phyloP scores from a whole-genome alignment of 1,139 yeast species.

The Chernovozyma sophiae-reginae region DNA sequence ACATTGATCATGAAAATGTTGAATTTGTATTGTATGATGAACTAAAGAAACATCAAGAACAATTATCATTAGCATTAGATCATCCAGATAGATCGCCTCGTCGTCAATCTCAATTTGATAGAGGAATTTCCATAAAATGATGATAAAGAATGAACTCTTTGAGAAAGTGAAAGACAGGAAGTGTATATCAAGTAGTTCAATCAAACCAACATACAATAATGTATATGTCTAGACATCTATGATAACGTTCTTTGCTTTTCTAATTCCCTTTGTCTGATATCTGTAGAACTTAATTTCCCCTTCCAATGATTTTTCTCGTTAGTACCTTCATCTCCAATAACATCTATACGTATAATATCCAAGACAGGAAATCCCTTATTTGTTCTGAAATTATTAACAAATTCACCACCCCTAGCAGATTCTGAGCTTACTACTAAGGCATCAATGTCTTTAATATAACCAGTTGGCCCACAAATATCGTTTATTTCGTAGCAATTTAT shows the following conservation, averaged over 20 bases:
- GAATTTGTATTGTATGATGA: conserved; percentile 53
- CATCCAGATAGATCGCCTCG: conserved; percentile 72
- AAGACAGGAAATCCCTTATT: conserved; percentile 54
- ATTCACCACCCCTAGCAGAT: conserved; percentile 69
- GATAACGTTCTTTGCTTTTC: neutral
- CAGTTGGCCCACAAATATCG: conserved; percentile 96
- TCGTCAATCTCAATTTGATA: conserved; percentile 46
- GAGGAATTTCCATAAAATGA: conserved; percentile 53
- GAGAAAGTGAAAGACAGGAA: too few species aligned
- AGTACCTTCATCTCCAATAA: conserved; percentile 54
- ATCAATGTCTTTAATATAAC: conserved; percentile 67
- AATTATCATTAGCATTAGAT: conserved; percentile 64
- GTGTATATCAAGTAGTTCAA: neutral
- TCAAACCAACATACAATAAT: too few species aligned
- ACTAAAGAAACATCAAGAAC: conserved; percentile 41
- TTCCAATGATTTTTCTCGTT: conserved; percentile 51
- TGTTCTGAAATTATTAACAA: conserved; percentile 61
- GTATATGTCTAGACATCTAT: neutral
- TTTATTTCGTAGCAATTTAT: conserved; percentile 50
- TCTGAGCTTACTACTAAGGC: conserved; percentile 80
- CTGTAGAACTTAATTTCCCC: conserved; percentile 84
- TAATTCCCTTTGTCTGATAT: conserved; percentile 26
- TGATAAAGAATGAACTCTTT: neutral
- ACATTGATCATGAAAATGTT: conserved; percentile 52
- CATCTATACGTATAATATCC: conserved; percentile 57